Evolutionary conservation across 83 land plant species (phyloP), one percentile per base, ranked within the genome.

Genomic region (Thuja plicata): DNA sequence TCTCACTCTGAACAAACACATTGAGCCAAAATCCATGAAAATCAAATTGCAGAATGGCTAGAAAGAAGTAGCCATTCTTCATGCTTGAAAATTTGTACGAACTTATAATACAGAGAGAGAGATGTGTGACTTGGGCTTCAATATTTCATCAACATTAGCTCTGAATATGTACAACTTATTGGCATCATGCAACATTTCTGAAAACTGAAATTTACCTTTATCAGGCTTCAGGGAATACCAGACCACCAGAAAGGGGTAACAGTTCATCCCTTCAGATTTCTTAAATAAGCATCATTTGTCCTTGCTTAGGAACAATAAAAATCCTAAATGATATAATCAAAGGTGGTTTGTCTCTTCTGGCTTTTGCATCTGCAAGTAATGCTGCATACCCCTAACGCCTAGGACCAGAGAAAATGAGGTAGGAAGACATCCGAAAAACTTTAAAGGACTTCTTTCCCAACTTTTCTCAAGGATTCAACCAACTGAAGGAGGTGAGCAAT

Each of bases 121-220:
- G 41, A 41, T 13, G 15, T 35, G 40, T 35, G 37, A 78, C 43
- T 78, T 40, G 27, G 1, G 46, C 8, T 80, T 27, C 46, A 80
- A 80, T 35, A 45, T 80, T 80, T 27, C 84, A 24, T 66, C 10
- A 27, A 66, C 10, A 66, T 66, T 1, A 66, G 24, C 84, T 35
- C 84, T 80, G 84, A 80, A 80, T 80, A 80, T 80, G 50, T 80
- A 80, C 48, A 80, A 79, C 40, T 24, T 41, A 79, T 40, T 79
- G 43, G 83, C 83, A 79, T 19, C 83, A 80, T 35, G 48, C 48
- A 21, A 35, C 84, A 40, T 80, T 80, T 41, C 48, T 80, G 43
- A 43, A 80, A 80, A 9, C 84, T 80, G 84, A 35, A 40, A 35
- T 78, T 19, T 16, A 80, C 46, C 84, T 80, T 35, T 40, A 80